Percentiles rank a stretch among this genome's conserved stretches.
These are phyloP conservation scores for Themeda triandra DNA, from an alignment of 176 grass and related monocot species.

Conservation along the genomic window DNA sequence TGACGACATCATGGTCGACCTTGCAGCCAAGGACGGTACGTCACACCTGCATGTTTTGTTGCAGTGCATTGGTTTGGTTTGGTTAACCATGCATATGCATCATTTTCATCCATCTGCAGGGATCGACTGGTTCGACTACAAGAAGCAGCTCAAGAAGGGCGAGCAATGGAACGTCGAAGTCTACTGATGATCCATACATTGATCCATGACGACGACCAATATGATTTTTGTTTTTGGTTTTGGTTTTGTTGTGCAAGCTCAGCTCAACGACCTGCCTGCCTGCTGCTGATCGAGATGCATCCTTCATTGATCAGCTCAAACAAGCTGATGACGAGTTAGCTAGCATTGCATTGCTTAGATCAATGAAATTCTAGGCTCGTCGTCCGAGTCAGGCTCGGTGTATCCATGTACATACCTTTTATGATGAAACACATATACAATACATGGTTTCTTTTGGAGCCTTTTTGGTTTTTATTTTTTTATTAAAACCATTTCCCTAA, in stretches of 20 bases:
- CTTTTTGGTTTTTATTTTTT: neutral
- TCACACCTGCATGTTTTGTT: neutral
- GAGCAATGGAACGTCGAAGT: conserved; percentile 99
- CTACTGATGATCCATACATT: conserved; percentile 44
- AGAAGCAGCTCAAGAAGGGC: conserved; percentile 72
- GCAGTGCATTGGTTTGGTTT: neutral
- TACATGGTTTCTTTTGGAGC: neutral
- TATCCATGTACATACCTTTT: neutral
- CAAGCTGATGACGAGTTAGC: neutral
- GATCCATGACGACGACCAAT: neutral
- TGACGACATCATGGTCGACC: conserved; percentile 80
- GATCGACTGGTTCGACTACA: conserved; percentile 73
- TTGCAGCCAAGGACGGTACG: conserved; percentile 64
- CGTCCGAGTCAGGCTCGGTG: neutral
- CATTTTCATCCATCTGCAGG: conserved; percentile 18
- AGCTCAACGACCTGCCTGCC: neutral
- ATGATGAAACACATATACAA: neutral
- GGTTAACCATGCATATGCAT: neutral
- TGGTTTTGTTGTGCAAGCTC: neutral
- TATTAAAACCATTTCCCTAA: too few relatives aligned
- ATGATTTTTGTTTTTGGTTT: neutral
- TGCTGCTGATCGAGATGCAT: neutral
- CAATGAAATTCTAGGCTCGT: neutral
- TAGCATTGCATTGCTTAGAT: neutral
- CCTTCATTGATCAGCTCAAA: neutral